Base-by-base conservation (phyloP, 345 rosid species). In the Eucalyptus coolabah region DNA sequence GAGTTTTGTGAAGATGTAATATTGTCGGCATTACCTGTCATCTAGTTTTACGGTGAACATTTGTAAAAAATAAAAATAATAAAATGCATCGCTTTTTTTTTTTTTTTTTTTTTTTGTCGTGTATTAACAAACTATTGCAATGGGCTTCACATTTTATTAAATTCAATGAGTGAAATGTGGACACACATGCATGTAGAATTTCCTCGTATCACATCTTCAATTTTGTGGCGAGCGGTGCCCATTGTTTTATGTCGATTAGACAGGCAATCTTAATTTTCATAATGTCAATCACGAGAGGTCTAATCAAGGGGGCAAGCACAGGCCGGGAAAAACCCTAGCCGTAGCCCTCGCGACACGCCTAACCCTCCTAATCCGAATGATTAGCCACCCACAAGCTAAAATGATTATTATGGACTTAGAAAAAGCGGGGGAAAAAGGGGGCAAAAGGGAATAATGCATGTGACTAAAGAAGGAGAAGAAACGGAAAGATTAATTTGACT, bases 201-300 rank as follows among this genome's bases (percentile, higher is more conserved):
- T 2, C 13, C 81, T 34, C 24, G 2, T 3, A 3, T 34, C 14
- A 9, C 5, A 44, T 37, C 5, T 21, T 10, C 23, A 42, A 10
- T 72, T 19, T 19, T 12, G 19, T 72, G 8, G 13, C 44, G 24
- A 18, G 82, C 44, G 34, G 6, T 9, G 44, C 45, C 7, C 12
- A 8, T 10, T 4, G 12, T 9, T 19, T 72, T 19, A 11, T 16
- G 82, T 19, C 7, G 82, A 37, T 34, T 4, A 9, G 13, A 18
- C 24, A 2, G 23, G 82, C 47, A 12, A 77, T 37, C 83, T 9
- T 3, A 37, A 77, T 77, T 77, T 6, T 6, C 83, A 40, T 3
- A 1, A 11, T 0, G 16, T 24, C 4, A 2, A 37, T 37, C 83
- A 1, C 8, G 15, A 2, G 28, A 19, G 47, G 47, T 21, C 83